Evolutionary conservation across 1,284 basidiomycete genomes (phyloP), one percentile per base, ranked within the genome.

Genomic region (Abortiporus biennis): DNA sequence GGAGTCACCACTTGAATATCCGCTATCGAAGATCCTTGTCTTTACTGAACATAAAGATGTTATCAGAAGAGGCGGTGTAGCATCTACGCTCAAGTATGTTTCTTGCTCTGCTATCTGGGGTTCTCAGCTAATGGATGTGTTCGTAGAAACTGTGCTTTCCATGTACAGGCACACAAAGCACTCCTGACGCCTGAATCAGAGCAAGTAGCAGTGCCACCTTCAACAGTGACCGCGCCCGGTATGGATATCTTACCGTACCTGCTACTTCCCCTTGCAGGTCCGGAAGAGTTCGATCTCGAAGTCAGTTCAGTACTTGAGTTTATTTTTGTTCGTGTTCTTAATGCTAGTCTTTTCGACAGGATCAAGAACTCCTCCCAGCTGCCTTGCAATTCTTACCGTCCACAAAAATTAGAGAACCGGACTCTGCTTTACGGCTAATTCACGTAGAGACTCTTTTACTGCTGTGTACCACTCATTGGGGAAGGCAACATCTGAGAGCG

Each of bases 281-380:
- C 92, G 1, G 93, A 97, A 61, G 95, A 98, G 61, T 83, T 90
- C 47, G 91, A 95, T 47, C 71, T 93, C 2, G 92, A 95, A 51
- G 89, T 87, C 50, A 45, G 67, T 53, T 24, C n/a, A 29, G 27
- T 9, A 8, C n/a, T n/a, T n/a, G n/a, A n/a, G n/a, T n/a, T n/a
- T 36, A 36, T 32, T 36, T 12, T 13, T 24, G 17, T n/a, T n/a
- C n/a, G n/a, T n/a, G n/a, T n/a, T n/a, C n/a, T n/a, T n/a, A n/a
- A n/a, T n/a, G n/a, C 27, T n/a, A 23, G 38, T 21, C 25, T 13
- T 37, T 15, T 20, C 13, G 22, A 19, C 61, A 95, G 84, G 91
- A 93, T 44, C 89, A 94, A 68, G 95, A 98, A 54, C 78, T 80
- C 37, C 72, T 99, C 1, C 92, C 88, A 0, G 68, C 80, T 15